Evolutionary conservation across 1,284 basidiomycete genomes (phyloP).

Genomic region (Malassezia psittaci): DNA sequence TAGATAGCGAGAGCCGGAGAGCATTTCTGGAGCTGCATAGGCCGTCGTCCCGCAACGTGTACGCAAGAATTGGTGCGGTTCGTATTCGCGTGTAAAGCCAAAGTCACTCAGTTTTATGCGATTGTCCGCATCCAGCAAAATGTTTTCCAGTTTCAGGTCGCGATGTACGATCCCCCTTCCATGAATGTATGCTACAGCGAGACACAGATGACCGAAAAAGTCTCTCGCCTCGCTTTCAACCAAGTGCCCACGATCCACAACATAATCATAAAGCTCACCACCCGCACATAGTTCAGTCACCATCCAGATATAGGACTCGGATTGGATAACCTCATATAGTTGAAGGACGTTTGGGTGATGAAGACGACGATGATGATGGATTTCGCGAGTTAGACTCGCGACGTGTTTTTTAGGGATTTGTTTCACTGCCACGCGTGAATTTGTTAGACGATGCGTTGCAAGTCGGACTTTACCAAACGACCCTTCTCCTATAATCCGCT

Average conservation of each 20-base stretch:
- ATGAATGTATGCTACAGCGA: conserved; percentile 50
- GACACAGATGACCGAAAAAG: conserved; percentile 49
- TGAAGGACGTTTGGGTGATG: conserved; percentile 91
- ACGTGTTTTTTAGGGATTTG: conserved; percentile 80
- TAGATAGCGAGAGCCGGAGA: conserved; percentile 75
- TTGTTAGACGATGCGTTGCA: conserved; percentile 77
- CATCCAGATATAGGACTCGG: conserved; percentile 89
- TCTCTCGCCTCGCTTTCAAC: conserved; percentile 43
- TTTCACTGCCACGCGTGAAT: conserved; percentile 67
- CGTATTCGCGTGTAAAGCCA: conserved; percentile 90
- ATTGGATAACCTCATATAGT: conserved; percentile 94
- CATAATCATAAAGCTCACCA: conserved; percentile 55
- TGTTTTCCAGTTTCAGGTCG: conserved; percentile 55
- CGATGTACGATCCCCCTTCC: conserved; percentile 50
- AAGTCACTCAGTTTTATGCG: conserved; percentile 69
- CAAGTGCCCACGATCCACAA: conserved; percentile 48
- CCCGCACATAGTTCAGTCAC: conserved; percentile 92
- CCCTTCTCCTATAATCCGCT: conserved; percentile 93
- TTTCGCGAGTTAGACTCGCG: conserved; percentile 76
- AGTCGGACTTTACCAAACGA: conserved; percentile 77
- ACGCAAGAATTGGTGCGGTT: conserved; percentile 71
- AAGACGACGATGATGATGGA: conserved; percentile 91
- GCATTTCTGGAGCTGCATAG: conserved; percentile 88
- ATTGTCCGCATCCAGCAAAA: conserved; percentile 49
- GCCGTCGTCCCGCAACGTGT: conserved; percentile 96